A percentile compares a stretch with the other conserved stretches of the same genome.
phyloP scores from a whole-genome alignment of 192 early-diverging fungal species.

The Backusella luteola region DNA sequence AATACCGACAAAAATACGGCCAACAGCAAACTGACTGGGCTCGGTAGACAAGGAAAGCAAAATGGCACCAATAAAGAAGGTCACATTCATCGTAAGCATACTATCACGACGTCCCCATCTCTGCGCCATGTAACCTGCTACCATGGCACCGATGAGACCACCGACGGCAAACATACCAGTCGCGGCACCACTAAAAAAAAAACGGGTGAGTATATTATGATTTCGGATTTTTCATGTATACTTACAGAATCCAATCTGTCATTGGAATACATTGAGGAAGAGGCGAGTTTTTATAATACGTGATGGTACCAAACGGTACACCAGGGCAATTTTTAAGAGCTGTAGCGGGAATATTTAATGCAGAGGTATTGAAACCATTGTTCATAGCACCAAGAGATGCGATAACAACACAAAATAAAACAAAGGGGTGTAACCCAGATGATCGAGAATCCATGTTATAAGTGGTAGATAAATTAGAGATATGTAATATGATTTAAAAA shows the following conservation, averaged over 20 bases:
- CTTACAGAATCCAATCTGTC: conserved; percentile 48
- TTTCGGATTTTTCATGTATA: conserved; percentile 3
- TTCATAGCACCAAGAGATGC: conserved; percentile 32
- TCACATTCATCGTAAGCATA: conserved; percentile 46
- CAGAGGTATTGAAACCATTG: conserved; percentile 30
- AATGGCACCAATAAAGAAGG: conserved; percentile 43
- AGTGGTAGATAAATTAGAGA: not conserved
- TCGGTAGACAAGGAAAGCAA: conserved; percentile 33
- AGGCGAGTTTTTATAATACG: conserved; percentile 26
- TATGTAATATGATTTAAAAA: not conserved
- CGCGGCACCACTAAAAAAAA: conserved; percentile 39
- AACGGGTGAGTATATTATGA: conserved; percentile 18
- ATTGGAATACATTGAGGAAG: conserved; percentile 36
- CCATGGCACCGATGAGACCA: conserved; percentile 63
- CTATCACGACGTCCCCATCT: conserved; percentile 60
- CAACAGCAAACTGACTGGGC: conserved; percentile 33
- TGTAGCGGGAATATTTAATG: conserved; percentile 56
- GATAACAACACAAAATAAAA: conserved; percentile 26
- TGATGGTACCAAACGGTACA: conserved; percentile 13
- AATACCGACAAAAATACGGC: conserved; percentile 51
- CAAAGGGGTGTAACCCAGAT: conserved; percentile 9
- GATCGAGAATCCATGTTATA: conserved; percentile 21
- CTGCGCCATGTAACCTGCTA: conserved; percentile 57
- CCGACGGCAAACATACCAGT: conserved; percentile 60
- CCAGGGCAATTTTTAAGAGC: conserved; percentile 51